Conservation (phyloP, 306 rosid genomes). For the Purshia tridentata region DNA sequence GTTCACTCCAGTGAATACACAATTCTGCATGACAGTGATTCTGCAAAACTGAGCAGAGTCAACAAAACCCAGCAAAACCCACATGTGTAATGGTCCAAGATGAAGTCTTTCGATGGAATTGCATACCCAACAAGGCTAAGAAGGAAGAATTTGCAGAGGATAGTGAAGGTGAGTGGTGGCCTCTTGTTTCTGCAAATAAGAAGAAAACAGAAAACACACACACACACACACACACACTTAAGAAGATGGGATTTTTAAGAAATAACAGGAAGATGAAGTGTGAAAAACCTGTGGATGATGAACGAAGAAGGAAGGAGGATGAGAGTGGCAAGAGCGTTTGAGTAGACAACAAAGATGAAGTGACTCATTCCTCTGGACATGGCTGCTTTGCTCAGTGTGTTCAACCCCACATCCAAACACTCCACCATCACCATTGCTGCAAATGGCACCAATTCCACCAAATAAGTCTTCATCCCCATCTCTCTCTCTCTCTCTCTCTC, state of each 20-base stretch:
- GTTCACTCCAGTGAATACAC: conserved; percentile 35
- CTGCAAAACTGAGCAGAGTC: not conserved
- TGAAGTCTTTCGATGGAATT: not conserved
- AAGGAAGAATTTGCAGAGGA: conserved; percentile 46
- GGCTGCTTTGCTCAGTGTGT: conserved; percentile 45
- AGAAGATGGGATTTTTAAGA: not conserved
- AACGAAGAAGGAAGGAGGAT: conserved; percentile 34
- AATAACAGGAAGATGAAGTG: not conserved
- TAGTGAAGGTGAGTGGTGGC: conserved; percentile 36
- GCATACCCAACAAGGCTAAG: conserved; percentile 46
- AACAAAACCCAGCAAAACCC: not conserved
- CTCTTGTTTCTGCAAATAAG: conserved; percentile 34
- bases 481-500: not conserved
- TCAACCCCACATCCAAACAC: conserved; percentile 29
- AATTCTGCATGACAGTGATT: conserved; percentile 38
- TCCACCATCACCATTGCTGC: conserved; percentile 44
- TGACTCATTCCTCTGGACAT: conserved; percentile 44
- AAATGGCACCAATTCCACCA: conserved; percentile 25
- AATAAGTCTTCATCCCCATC: conserved; percentile 18
- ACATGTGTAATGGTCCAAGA: not conserved
- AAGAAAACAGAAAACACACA: not conserved
- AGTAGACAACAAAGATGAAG: conserved; percentile 40
- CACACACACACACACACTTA: too few relatives aligned
- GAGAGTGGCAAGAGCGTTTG: conserved; percentile 42
- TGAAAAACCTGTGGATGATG: conserved; percentile 36